These are phyloP conservation scores for Penicillium sp. DNA, from an alignment of 2,329 filamentous ascomycete species.

Conservation along the genomic window DNA sequence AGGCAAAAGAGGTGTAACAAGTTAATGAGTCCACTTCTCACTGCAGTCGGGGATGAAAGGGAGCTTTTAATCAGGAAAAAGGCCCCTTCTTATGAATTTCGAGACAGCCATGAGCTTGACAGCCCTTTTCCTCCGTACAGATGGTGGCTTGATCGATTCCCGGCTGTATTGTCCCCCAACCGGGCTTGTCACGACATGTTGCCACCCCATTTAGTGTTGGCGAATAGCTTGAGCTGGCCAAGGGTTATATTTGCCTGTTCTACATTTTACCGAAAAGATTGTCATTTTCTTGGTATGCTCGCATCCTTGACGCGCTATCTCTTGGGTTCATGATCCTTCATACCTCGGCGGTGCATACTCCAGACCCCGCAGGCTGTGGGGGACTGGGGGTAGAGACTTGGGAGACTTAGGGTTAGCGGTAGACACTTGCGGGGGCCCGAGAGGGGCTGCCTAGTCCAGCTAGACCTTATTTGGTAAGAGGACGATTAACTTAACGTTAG, in stretches of 20 bases:
- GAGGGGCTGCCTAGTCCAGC: background rate
- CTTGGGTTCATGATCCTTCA: slow-evolving; percentile 1
- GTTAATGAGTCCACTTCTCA: background rate
- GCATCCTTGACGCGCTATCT: background rate
- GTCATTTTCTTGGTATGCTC: background rate
- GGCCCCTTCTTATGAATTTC: background rate
- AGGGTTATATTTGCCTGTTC: background rate
- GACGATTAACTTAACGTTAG: background rate
- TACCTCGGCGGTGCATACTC: background rate
- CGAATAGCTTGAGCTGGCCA: background rate
- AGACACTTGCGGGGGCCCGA: background rate
- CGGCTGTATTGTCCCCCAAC: background rate
- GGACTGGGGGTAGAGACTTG: background rate
- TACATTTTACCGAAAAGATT: background rate
- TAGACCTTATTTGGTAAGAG: background rate
- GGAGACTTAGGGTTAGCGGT: background rate
- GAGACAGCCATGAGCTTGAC: background rate
- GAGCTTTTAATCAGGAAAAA: background rate
- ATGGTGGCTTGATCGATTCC: slow-evolving; percentile 1
- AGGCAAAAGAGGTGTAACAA: background rate
- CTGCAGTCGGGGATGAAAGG: background rate
- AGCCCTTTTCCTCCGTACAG: background rate
- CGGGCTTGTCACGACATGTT: background rate
- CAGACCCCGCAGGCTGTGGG: background rate
- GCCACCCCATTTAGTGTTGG: background rate